A percentile compares a stretch with the other conserved stretches of the same genome.
These are phyloP conservation scores for Miscanthus lutarioriparius DNA, from an alignment of 176 grass and related monocot species.

Conservation along the genomic window DNA sequence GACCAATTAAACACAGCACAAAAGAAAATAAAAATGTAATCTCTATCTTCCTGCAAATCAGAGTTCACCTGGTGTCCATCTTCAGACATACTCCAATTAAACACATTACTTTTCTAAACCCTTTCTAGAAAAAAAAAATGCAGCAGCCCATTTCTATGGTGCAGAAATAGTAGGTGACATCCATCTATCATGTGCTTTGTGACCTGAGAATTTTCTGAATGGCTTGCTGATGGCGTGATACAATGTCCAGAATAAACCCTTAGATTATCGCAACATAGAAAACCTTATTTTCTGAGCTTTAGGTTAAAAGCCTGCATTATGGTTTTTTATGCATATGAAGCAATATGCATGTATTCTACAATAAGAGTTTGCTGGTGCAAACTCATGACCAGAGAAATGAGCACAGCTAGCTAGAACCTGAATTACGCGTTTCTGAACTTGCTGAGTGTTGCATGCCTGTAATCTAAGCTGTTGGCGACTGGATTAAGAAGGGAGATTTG, in stretches of 20 bases:
- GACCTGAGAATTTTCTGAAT: neutral
- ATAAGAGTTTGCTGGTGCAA: conserved; percentile 18
- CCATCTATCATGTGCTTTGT: neutral
- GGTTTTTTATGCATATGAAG: neutral
- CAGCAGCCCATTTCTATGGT: conserved; percentile 1
- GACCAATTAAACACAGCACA: conserved; percentile 8
- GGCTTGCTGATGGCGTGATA: neutral
- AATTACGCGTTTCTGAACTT: neutral
- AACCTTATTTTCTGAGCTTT: neutral
- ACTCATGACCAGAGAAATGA: neutral
- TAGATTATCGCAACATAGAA: neutral
- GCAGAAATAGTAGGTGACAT: conserved; percentile 40
- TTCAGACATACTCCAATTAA: too few relatives aligned
- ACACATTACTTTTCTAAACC: neutral
- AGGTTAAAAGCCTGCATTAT: neutral
- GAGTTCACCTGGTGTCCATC: conserved; percentile 19
- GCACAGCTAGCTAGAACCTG: conserved; percentile 35
- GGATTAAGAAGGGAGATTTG: neutral
- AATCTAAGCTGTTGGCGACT: conserved; percentile 35
- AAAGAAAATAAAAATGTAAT: neutral
- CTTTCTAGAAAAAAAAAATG: neutral
- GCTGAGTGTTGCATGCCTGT: conserved; percentile 27
- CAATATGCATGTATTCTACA: neutral
- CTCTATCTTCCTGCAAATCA: conserved; percentile 10
- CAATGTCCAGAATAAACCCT: neutral